A percentile compares a stretch with the other conserved stretches of the same genome.
phyloP scores from a whole-genome alignment of 495 filamentous ascomycete species.

The Trichoderma parareesei region DNA sequence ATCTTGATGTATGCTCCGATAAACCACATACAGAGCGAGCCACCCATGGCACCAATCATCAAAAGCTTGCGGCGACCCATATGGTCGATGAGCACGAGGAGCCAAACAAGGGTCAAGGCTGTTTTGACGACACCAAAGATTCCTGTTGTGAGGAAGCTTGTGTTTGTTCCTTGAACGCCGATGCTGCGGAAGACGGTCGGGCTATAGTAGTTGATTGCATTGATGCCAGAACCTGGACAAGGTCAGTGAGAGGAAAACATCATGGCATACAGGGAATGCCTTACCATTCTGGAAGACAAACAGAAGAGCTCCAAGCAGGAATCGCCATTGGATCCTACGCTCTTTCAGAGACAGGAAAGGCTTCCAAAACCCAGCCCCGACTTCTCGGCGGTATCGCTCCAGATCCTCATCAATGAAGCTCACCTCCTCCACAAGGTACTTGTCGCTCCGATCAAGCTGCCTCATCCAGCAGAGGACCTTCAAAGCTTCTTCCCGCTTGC shows the following conservation, averaged over 20 bases:
- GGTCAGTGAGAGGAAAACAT: background rate
- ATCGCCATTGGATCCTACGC: slow-evolving; percentile 48
- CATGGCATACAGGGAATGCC: background rate
- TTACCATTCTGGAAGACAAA: slow-evolving; percentile 56
- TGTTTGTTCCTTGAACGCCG: slow-evolving; percentile 44
- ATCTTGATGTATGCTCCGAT: slow-evolving; percentile 46
- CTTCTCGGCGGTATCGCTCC: slow-evolving; percentile 45
- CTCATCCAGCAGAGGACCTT: slow-evolving; percentile 57
- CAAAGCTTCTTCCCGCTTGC: slow-evolving; percentile 46
- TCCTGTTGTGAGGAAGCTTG: slow-evolving; percentile 42
- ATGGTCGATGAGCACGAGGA: slow-evolving; percentile 47
- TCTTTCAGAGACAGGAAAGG: slow-evolving; percentile 51
- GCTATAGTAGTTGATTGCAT: slow-evolving; percentile 60
- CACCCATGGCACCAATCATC: slow-evolving; percentile 46
- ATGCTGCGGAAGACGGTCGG: slow-evolving; percentile 54
- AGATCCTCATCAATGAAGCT: slow-evolving; percentile 51
- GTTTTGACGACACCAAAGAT: slow-evolving; percentile 49
- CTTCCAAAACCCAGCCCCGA: slow-evolving; percentile 59
- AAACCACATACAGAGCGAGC: slow-evolving; percentile 50
- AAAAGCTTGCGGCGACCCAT: slow-evolving; percentile 45
- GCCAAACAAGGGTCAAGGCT: slow-evolving; percentile 51
- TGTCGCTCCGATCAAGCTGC: slow-evolving; percentile 46
- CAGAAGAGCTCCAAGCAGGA: slow-evolving; percentile 56
- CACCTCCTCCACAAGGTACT: slow-evolving; percentile 61
- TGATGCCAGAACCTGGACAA: slow-evolving; percentile 46